Base-by-base conservation (phyloP, 257 asterid species). In the Solanum paucissectum region DNA sequence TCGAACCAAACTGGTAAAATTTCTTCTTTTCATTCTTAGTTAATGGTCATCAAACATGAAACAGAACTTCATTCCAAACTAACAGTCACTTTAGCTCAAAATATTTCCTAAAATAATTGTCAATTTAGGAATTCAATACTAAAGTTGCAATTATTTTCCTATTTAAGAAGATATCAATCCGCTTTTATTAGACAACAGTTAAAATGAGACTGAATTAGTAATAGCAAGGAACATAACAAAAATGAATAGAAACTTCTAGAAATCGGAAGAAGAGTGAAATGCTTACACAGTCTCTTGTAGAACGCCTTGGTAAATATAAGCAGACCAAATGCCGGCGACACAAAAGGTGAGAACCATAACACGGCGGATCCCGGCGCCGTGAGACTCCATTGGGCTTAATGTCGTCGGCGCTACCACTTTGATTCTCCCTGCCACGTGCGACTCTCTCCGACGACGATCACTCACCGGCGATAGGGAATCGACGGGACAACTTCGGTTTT, bases 301-400 rank as follows among this genome's bases (percentile, higher is more conserved):
- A 87, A 97, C 92, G 87, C 99, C 99, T 90, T 97, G 99, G 83
- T 97, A 97, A 42, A 97, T 97, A 86, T 95, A 97, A 55, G 98
- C 99, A 72, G 98, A 85, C 99, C 99, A 95, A 93, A 97, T 97
- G 84, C 99, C 99, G 87, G 94, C 93, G 86, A 97, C 98, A 86
- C 98, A 97, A 46, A 95, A 92, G 6, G 95, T 89, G 44, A 97
- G 92, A 82, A 97, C 90, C 79, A 97, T 87, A 9, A 97, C 94
- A 86, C 99, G 99, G 91, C 92, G 93, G 93, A 95, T 91, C 20
- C 98, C 98, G 92, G 93, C 75, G 84, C 91, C 91, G 88, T 92
- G 95, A 85, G 92, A 91, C 94, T 95, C 98, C 99, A 95, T 76
- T 23, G 33, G 2, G 34, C 58, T 90, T 95, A 46, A 21, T 44